These are phyloP conservation scores for Melampsora larici-populina DNA, from an alignment of 1,284 basidiomycete species.

Conservation along the genomic window DNA sequence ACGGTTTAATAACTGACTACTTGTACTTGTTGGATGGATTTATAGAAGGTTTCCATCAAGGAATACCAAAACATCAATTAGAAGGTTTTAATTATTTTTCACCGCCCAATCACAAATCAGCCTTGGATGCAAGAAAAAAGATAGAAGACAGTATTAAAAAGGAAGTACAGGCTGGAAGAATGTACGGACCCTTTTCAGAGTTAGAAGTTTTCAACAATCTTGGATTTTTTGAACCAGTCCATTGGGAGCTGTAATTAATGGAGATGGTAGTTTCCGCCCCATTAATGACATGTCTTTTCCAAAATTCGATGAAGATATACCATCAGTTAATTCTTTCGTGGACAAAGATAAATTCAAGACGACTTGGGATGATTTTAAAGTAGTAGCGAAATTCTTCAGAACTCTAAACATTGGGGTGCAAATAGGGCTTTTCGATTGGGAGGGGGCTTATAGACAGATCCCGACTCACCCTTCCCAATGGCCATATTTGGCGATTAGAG, in stretches of 20 bases:
- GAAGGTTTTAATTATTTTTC: no score
- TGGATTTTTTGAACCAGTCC: background rate
- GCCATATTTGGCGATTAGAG: background rate
- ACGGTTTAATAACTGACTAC: background rate
- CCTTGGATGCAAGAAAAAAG: background rate
- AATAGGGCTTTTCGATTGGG: background rate
- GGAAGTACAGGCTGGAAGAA: background rate
- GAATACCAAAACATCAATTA: slow-evolving; percentile 6
- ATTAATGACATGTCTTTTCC: no score
- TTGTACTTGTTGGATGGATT: background rate
- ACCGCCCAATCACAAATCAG: no score
- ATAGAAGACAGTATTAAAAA: background rate
- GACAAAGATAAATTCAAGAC: background rate
- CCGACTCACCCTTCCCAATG: background rate
- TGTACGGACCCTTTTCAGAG: background rate
- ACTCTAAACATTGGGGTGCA: background rate
- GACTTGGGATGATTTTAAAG: slow-evolving; percentile 18
- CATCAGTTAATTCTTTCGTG: slow-evolving; percentile 10
- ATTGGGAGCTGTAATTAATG: no score
- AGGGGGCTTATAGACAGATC: background rate
- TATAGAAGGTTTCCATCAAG: slow-evolving; percentile 11
- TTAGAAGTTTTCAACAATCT: background rate
- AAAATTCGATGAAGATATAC: background rate
- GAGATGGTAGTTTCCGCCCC: no score
- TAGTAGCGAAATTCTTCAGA: background rate